Conservation (phyloP, 179 eudicot species). For the Silene noctiflora region DNA sequence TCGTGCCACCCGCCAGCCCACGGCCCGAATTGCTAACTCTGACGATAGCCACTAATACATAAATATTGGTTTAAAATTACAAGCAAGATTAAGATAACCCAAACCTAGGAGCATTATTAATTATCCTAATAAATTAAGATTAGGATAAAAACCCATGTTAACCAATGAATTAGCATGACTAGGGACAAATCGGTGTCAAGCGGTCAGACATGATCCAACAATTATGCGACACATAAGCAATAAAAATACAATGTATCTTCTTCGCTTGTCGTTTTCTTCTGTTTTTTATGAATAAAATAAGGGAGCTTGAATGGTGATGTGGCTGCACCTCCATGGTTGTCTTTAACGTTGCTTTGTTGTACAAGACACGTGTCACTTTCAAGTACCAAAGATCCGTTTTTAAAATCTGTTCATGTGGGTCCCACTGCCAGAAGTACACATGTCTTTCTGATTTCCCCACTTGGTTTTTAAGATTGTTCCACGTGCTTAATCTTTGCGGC, state of each 20-base stretch:
- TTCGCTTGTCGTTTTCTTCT: constrained; percentile 23
- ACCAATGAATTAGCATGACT: constrained; percentile 17
- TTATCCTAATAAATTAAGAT: not conserved
- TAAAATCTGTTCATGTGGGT: constrained; percentile 25
- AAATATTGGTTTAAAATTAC: not conserved
- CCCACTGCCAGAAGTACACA: constrained; percentile 24
- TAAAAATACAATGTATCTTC: constrained; percentile 25
- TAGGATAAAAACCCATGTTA: constrained; percentile 4
- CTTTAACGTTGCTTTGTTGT: not conserved
- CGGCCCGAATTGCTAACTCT: too few species aligned
- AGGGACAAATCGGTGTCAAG: constrained; percentile 20
- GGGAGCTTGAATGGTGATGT: constrained; percentile 14
- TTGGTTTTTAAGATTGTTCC: constrained; percentile 16
- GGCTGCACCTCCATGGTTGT: constrained; percentile 22
- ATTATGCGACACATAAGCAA: constrained; percentile 25
- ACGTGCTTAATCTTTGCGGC: constrained; percentile 27
- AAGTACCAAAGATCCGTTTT: not conserved
- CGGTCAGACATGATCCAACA: constrained; percentile 28
- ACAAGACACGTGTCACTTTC: constrained; percentile 20
- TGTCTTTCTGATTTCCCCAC: constrained; percentile 23
- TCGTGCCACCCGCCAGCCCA: too few species aligned
- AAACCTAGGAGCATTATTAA: constrained; percentile 10
- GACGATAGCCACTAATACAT: too few species aligned
- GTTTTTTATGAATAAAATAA: not conserved
- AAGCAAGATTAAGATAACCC: not conserved